Percentiles rank a stretch among this genome's conserved stretches.
These are phyloP conservation scores for Dipteronia dyeriana DNA, from an alignment of 345 rosid genomes.

Conservation along the genomic window DNA sequence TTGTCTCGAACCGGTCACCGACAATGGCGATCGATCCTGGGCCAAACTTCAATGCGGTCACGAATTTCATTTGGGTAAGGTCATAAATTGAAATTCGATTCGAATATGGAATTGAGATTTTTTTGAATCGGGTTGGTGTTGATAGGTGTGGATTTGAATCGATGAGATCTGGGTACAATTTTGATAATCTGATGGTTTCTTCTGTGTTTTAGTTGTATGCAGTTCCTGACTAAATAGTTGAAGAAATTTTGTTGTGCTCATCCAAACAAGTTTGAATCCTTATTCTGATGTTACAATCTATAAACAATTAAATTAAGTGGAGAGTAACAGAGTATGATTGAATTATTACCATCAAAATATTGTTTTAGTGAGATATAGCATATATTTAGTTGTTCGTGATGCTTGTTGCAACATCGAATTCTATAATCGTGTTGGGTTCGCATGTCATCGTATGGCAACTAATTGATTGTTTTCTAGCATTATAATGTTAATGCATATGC, in stretches of 20 bases:
- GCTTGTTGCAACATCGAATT: slow-evolving; percentile 4
- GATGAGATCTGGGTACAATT: slow-evolving; percentile 30
- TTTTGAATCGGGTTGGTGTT: neutral
- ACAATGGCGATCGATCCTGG: slow-evolving; percentile 90
- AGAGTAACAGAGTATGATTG: neutral
- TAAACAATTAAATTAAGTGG: neutral
- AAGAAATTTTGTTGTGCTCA: neutral
- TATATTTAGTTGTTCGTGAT: neutral
- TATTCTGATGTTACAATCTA: neutral
- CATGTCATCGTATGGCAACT: neutral
- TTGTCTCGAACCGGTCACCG: slow-evolving; percentile 80
- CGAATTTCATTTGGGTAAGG: slow-evolving; percentile 83
- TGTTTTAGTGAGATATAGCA: neutral
- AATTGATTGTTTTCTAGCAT: neutral
- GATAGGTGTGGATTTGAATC: neutral
- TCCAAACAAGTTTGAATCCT: neutral
- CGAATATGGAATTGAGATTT: neutral
- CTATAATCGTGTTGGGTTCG: neutral
- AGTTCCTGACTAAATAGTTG: neutral
- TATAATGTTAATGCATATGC: neutral
- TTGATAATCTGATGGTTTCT: slow-evolving; percentile 14
- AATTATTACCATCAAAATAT: neutral
- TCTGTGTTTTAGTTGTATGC: neutral
- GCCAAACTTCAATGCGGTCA: slow-evolving; percentile 98
- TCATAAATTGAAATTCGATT: neutral